Evolutionary conservation across 768 basidiomycete species (phyloP).

Genomic region (Neoboletus brunneissimus): DNA sequence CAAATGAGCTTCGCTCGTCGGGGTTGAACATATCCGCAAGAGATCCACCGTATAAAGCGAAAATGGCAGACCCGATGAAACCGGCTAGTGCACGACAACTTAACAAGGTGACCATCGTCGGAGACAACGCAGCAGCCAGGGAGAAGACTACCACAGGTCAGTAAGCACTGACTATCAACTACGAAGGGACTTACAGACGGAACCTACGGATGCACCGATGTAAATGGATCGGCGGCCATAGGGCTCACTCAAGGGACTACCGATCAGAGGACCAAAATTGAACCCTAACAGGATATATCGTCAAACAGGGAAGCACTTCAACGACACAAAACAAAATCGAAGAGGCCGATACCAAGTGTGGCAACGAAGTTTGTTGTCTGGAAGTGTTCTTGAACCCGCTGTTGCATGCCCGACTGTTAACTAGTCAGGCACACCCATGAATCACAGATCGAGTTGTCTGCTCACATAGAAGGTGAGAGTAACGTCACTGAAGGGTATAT

Average conservation of each 20-base stretch:
- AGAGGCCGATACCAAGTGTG: slow-evolving; percentile 23
- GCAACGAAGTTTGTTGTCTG: slow-evolving; percentile 12
- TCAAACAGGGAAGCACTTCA: background rate
- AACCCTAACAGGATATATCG: slow-evolving; percentile 9
- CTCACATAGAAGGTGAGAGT: slow-evolving; percentile 27
- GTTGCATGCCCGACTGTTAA: slow-evolving; percentile 25
- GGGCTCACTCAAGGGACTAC: slow-evolving; percentile 23
- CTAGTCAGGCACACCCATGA: background rate
- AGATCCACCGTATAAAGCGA: slow-evolving; percentile 25
- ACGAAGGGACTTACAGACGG: slow-evolving; percentile 9
- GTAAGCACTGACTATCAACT: background rate
- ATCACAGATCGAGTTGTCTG: background rate
- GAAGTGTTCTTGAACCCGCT: slow-evolving; percentile 26
- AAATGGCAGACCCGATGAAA: slow-evolving; percentile 20
- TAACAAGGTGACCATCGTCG: slow-evolving; percentile 14
- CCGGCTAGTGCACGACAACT: slow-evolving; percentile 22
- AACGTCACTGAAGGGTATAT: slow-evolving; percentile 16
- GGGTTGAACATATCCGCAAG: slow-evolving; percentile 25
- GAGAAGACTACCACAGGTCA: slow-evolving; percentile 18
- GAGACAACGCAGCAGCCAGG: slow-evolving; percentile 19
- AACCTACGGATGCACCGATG: slow-evolving; percentile 20
- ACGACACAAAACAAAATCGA: slow-evolving; percentile 12
- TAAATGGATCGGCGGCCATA: slow-evolving; percentile 24
- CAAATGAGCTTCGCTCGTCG: slow-evolving; percentile 22
- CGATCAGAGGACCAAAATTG: slow-evolving; percentile 21